Evolutionary conservation across 129 eudicot genomes (phyloP).

Genomic region (Flaveria linearis): DNA sequence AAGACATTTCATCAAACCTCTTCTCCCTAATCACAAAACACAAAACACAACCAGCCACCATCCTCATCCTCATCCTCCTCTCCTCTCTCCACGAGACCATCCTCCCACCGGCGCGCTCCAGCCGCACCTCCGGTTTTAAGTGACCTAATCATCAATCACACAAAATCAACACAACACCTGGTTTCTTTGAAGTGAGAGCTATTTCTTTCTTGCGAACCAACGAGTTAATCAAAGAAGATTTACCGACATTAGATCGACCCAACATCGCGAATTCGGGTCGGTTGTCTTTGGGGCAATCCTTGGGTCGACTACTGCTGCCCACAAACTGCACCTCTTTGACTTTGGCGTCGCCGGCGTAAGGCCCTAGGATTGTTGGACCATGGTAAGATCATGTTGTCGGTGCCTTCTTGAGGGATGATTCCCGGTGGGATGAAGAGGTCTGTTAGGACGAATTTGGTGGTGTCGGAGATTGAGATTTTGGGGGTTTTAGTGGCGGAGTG

Average conservation of each 20-base stretch:
- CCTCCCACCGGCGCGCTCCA: too few relatives aligned
- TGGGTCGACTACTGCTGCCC: conserved; percentile 69
- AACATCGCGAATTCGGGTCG: conserved; percentile 90
- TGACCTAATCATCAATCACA: not conserved
- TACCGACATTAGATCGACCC: conserved; percentile 96
- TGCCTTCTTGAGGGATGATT: conserved; percentile 59
- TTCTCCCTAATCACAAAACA: too few relatives aligned
- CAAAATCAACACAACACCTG: conserved; percentile 47
- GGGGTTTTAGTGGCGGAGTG: conserved; percentile 47
- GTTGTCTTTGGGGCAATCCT: conserved; percentile 83
- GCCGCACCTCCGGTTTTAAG: too few relatives aligned
- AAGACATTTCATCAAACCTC: too few relatives aligned
- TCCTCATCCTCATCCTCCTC: too few relatives aligned
- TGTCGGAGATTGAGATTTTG: conserved; percentile 40
- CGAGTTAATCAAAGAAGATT: conserved; percentile 77
- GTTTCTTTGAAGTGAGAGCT: conserved; percentile 91
- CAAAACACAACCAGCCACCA: too few relatives aligned
- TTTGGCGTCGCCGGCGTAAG: conserved; percentile 84
- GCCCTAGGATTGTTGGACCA: conserved; percentile 87
- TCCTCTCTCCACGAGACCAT: too few relatives aligned
- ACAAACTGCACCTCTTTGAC: conserved; percentile 77
- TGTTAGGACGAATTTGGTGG: conserved; percentile 36
- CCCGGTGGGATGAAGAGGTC: conserved; percentile 80
- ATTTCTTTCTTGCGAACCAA: conserved; percentile 81
- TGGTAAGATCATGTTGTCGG: conserved; percentile 72